Conservation (phyloP, 2,329 filamentous ascomycete genomes). For the Beauveria brongniartii region DNA sequence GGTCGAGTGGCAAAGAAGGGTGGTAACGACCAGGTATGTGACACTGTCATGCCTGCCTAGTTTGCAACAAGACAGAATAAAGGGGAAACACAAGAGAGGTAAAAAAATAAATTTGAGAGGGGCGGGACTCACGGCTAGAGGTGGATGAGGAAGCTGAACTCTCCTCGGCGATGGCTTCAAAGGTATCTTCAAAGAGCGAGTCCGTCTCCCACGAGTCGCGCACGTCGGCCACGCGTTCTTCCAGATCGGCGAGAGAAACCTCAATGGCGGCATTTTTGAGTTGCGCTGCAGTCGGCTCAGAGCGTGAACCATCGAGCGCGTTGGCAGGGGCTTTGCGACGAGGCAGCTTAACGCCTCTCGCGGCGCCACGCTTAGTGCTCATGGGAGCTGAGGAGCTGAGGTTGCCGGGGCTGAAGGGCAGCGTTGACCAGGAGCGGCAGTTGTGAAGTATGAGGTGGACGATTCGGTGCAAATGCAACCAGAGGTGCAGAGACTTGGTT, state of each 20-base stretch:
- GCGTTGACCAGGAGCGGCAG: not conserved
- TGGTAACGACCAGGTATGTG: conserved; percentile 4
- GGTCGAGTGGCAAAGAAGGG: not conserved
- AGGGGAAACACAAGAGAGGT: not conserved
- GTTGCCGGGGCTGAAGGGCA: not conserved
- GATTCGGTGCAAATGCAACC: not conserved
- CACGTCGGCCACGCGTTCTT: conserved; percentile 43
- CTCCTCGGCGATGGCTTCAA: conserved; percentile 52
- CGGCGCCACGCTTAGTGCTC: conserved; percentile 23
- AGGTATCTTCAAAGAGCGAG: conserved; percentile 54
- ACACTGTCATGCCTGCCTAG: not conserved
- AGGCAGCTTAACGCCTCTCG: conserved; percentile 24
- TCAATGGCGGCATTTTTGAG: conserved; percentile 28
- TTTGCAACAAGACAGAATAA: not conserved
- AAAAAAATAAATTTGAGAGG: not conserved
- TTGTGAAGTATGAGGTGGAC: not conserved
- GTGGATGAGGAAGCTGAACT: conserved; percentile 27
- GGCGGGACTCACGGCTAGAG: conserved; percentile 34
- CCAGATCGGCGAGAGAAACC: conserved; percentile 36
- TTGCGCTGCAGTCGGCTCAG: conserved; percentile 27
- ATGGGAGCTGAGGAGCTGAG: conserved; percentile 14
- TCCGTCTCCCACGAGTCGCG: conserved; percentile 55
- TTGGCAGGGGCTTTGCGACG: conserved; percentile 27
- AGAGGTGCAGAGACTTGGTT: not conserved
- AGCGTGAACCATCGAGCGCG: conserved; percentile 27